Base-by-base conservation (phyloP, 202 grass and related monocot genomes). In the Carex arenaria region DNA sequence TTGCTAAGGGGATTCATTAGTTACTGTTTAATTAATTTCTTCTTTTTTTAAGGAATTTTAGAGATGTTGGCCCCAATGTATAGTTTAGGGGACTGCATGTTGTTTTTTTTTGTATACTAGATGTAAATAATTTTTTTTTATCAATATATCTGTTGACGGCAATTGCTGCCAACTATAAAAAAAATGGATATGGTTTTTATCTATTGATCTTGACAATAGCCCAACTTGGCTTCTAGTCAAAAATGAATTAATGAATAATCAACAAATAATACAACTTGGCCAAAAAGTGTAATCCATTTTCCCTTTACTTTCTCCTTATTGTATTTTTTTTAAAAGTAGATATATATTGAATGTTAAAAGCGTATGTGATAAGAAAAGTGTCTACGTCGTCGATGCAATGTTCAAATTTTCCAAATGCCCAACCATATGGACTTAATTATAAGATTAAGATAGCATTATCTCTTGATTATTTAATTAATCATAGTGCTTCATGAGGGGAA, bases 401-500 rank as follows among this genome's bases (percentile, higher is more conserved):
- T 28, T 70, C 7, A 70, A 13, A 70, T 43, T 78, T 62, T 59
- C 15, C 53, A 59, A 59, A 78, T 78, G 73, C 30, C 15, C 38
- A 78, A 60, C 28, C 73, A 78, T 78, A 59, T 38, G 73, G 53
- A 59, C 54, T 78, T 78, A 78, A 78, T 78, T 54, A 10, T 54
- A 10, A 60, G 52, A 60, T 59, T 78, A 78, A 78, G 28, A 59
- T 78, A 78, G 73, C 52, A 78, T 78, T 59, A 78, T 78, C 73
- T 60, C 38, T 36, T 57, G 54, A 78, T 59, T 78, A 59, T 78
- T 78, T 78, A 59, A 78, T 59, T 78, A 40, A 38, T 3, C 8
- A 59, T 78, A 78, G 73, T 78, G 73, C 53, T 78, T 13, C 14
- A 78, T 78, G 53, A 78, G 53, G 60, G 9, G 18, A 60, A 78